Evolutionary conservation across 208 protist genomes (phyloP).

Genomic region (Herpetomonas tarakana): DNA sequence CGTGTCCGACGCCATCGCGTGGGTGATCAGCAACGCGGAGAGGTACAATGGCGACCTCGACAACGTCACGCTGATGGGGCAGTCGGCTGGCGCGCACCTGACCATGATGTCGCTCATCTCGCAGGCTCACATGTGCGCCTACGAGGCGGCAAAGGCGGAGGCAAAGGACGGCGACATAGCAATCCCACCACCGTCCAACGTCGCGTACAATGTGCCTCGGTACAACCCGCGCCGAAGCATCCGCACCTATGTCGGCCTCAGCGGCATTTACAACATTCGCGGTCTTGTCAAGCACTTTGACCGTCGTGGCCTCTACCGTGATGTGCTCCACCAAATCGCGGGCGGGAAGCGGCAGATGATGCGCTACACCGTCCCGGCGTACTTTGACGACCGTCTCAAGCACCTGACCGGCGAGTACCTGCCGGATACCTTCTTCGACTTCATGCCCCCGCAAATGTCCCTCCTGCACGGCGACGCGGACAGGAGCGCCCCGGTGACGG

Average conservation of each 20-base stretch:
- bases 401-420: slow-evolving; percentile 59
- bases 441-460: slow-evolving; percentile 69
- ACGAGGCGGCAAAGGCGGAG: slow-evolving; percentile 35
- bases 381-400: slow-evolving; percentile 61
- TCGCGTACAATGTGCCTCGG: slow-evolving; percentile 77
- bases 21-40: slow-evolving; percentile 83
- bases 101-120: slow-evolving; percentile 85
- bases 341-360: slow-evolving; percentile 36
- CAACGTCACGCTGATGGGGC: slow-evolving; percentile 75
- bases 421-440: slow-evolving; percentile 83
- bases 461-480: slow-evolving; percentile 85
- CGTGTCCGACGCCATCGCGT: slow-evolving; percentile 81
- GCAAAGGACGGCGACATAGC: slow-evolving; percentile 36
- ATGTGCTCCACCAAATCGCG: slow-evolving; percentile 44
- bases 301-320: slow-evolving; percentile 39
- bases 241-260: slow-evolving; percentile 76
- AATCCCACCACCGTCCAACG: slow-evolving; percentile 27
- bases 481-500: slow-evolving; percentile 65
- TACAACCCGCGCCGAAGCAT: slow-evolving; percentile 86
- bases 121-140: slow-evolving; percentile 72
- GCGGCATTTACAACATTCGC: slow-evolving; percentile 69
- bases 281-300: slow-evolving; percentile 47
- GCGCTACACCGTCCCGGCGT: slow-evolving; percentile 39
- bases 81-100: slow-evolving; percentile 83
- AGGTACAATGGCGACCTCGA: slow-evolving; percentile 82